phyloP scores from a whole-genome alignment of 495 filamentous ascomycete genomes.

The Penicillium nucicola region DNA sequence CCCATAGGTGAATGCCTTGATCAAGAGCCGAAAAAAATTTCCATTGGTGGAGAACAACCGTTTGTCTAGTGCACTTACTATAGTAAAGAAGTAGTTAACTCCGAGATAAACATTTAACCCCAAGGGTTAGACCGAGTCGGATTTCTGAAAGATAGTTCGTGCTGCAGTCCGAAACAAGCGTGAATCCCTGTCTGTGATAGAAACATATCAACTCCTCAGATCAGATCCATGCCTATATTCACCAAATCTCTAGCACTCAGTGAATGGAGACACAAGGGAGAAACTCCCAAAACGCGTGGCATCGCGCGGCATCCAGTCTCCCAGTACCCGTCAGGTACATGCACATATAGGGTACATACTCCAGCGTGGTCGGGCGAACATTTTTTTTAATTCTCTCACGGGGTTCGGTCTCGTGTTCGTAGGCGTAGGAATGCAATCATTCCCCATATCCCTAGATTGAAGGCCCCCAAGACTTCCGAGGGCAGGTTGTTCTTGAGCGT shows the following conservation, averaged over 20 bases:
- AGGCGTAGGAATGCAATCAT: constrained; percentile 9
- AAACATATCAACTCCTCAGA: neutral
- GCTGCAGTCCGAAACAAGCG: constrained; percentile 2
- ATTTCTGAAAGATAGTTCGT: neutral
- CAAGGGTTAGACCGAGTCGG: neutral
- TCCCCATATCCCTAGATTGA: neutral
- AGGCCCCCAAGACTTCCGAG: neutral
- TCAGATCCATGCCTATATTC: no score
- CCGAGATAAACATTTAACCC: neutral
- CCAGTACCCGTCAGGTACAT: neutral
- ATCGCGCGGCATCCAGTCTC: neutral
- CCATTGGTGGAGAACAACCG: neutral
- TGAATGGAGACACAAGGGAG: neutral
- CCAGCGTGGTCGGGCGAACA: neutral
- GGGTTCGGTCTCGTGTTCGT: neutral
- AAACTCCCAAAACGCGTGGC: neutral
- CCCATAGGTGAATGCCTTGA: neutral
- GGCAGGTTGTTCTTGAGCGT: neutral
- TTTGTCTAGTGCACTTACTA: neutral
- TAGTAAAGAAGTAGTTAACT: neutral
- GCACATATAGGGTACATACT: neutral
- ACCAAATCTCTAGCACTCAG: no score
- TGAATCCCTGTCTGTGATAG: neutral
- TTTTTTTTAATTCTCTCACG: neutral
- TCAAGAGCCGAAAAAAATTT: neutral